These are phyloP conservation scores for Rhizomucor miehei DNA, from an alignment of 371 early-diverging fungal species.

Conservation along the genomic window DNA sequence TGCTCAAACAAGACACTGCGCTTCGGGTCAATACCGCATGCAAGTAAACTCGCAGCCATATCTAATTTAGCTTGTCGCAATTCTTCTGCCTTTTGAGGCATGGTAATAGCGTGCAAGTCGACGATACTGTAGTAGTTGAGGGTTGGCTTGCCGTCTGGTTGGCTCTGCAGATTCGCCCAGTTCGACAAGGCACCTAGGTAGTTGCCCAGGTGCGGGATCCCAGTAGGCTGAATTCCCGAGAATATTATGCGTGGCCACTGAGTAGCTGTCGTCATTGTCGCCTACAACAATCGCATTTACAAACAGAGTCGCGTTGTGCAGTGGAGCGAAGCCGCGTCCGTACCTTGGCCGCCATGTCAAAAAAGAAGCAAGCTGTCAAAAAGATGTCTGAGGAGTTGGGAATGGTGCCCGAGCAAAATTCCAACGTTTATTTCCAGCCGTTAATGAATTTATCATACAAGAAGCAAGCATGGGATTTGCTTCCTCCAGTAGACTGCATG, in stretches of 20 bases:
- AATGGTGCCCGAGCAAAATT: no score
- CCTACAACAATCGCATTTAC: no score
- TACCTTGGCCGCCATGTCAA: no score
- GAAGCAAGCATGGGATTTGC: no score
- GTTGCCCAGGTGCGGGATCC: constrained; percentile 92
- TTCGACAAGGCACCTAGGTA: constrained; percentile 88
- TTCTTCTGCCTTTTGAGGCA: constrained; percentile 68
- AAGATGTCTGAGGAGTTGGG: no score
- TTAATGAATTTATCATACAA: no score
- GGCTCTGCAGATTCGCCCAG: constrained; percentile 80
- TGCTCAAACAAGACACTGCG: constrained; percentile 81
- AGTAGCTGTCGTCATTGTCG: not conserved
- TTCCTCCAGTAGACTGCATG: no score
- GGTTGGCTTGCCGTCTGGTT: constrained; percentile 26
- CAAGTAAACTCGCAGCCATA: constrained; percentile 74
- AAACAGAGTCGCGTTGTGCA: no score
- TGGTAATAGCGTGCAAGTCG: constrained; percentile 90
- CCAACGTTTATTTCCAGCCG: no score
- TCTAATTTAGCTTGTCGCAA: constrained; percentile 65
- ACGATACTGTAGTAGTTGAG: constrained; percentile 74
- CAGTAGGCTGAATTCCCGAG: constrained; percentile 94
- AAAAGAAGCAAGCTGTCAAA: no score
- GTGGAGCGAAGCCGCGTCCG: no score
- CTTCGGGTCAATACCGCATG: constrained; percentile 87
- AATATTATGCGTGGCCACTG: constrained; percentile 34